A percentile compares a stretch with the other conserved stretches of the same genome.
These are phyloP conservation scores for Closterium sp. DNA, from an alignment of 139 green algal species.

Conservation along the genomic window DNA sequence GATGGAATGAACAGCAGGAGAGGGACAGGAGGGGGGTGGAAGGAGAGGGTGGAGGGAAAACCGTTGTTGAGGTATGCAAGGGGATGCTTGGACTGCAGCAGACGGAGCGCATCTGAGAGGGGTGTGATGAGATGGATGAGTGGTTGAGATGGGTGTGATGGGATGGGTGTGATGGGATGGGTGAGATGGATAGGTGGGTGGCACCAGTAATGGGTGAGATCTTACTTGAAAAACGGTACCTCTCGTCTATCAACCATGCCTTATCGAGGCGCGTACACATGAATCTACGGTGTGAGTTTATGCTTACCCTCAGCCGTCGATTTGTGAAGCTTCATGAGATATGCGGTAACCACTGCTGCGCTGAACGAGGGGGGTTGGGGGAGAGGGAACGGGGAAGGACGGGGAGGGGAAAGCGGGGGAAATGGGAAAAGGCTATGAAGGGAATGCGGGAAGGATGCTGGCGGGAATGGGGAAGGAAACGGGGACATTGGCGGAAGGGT, in stretches of 20 bases:
- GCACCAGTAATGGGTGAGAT: not conserved
- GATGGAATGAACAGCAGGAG: no score
- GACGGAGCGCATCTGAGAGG: no score
- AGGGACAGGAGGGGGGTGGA: no score
- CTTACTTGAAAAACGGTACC: not conserved
- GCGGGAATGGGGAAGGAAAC: no score
- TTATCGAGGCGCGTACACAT: not conserved
- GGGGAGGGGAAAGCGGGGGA: not conserved
- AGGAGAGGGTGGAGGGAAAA: no score
- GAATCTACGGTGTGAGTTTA: not conserved
- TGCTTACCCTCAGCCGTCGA: not conserved
- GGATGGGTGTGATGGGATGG: no score
- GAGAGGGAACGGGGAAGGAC: not conserved
- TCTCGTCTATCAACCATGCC: not conserved
- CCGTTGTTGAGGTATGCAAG: no score
- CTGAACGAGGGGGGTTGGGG: not conserved
- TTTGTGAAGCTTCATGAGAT: not conserved
- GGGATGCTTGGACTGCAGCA: no score
- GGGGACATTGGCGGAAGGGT: not conserved
- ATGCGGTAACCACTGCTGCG: not conserved
- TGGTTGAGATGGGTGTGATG: no score
- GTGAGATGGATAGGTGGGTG: not conserved
- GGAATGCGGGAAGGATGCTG: not conserved
- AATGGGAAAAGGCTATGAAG: not conserved
- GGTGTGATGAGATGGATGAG: no score